Evolutionary conservation across 2,329 filamentous ascomycete genomes (phyloP), one percentile per base, ranked within the genome.

Genomic region (Aspergillus sojae): DNA sequence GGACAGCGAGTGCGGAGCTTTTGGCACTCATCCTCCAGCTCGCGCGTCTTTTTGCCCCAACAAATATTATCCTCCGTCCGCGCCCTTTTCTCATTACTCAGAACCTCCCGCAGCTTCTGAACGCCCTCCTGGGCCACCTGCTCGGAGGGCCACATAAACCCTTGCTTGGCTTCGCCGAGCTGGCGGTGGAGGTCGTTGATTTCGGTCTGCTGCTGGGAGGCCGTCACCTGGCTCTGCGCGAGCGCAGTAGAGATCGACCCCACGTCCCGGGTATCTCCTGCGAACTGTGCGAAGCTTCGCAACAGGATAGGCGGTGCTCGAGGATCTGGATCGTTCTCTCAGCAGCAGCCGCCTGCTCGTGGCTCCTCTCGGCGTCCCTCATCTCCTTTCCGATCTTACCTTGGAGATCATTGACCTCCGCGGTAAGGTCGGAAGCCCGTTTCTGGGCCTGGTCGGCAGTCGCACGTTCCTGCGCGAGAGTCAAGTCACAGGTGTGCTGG

Each of bases 1-100:
- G 26, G 69, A 72, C 48, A 62, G n/a, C 7, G 65, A 61, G 50
- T 67, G 3, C 52, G 64, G 14, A 71, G 65, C 52, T 65, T 67
- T 34, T 60, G 65, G 28, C 62, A 64, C 41, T 72, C 62, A 1
- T 56, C 65, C 46, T 68, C 62, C 23, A 71, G 59, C 41, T 65
- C 66, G 4, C 52, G 57, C 30, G 53, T 61, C 57, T 45, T 46
- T 48, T 60, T 65, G 50, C 54, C 43, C 64, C 60, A 68, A 34
- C 62, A 58, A 23, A 71, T 30, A 30, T 67, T 64, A 16, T 69
- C 64, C 23, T 70, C 62, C 16, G 52, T 65, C 16, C 60, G 61
- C n/a, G 58, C 62, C 14, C 63, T 53, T 43, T 62, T 64, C 48
- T 66, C 66, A 32, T 34, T 57, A 2, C 64, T 65, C 48, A 68